Conservation (phyloP, 192 early-diverging fungal species). For the Coemansia reversa region DNA sequence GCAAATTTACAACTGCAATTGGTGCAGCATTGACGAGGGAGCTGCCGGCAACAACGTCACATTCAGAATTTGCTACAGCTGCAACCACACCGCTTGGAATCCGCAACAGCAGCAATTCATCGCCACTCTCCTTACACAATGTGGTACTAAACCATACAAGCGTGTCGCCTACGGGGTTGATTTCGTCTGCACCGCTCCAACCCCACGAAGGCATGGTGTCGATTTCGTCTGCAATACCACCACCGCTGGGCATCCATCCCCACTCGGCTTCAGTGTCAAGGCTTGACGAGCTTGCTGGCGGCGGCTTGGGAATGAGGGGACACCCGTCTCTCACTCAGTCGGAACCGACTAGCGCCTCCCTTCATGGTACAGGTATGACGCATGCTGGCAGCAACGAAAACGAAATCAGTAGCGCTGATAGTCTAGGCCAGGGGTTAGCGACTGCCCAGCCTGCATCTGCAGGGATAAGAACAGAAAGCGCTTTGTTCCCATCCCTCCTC, state of each 20-base stretch:
- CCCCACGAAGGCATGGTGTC: conserved; percentile 11
- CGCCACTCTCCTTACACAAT: conserved; percentile 17
- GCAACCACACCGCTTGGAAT: conserved; percentile 14
- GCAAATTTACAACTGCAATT: conserved; percentile 3
- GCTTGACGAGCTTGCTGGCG: background rate
- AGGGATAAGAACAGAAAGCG: conserved; percentile 21
- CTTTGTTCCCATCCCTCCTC: conserved; percentile 44
- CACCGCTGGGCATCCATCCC: conserved; percentile 9
- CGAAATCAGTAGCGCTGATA: conserved; percentile 35
- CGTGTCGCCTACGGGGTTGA: conserved; percentile 15
- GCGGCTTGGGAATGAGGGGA: background rate
- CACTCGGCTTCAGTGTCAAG: background rate
- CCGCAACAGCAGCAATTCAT: conserved; percentile 22
- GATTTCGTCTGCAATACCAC: conserved; percentile 12
- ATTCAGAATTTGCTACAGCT: conserved; percentile 17
- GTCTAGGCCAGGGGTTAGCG: conserved; percentile 23
- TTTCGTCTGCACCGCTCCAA: conserved; percentile 1
- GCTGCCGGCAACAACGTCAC: conserved; percentile 14
- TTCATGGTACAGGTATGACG: conserved; percentile 7
- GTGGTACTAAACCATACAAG: conserved; percentile 7
- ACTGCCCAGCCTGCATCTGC: conserved; percentile 14
- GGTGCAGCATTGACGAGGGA: background rate
- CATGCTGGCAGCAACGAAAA: conserved; percentile 19
- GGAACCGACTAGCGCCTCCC: conserved; percentile 12
- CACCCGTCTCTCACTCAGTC: conserved; percentile 16